These are phyloP conservation scores for Whalleya microplaca DNA, from an alignment of 2,329 filamentous ascomycete genomes.

Conservation along the genomic window DNA sequence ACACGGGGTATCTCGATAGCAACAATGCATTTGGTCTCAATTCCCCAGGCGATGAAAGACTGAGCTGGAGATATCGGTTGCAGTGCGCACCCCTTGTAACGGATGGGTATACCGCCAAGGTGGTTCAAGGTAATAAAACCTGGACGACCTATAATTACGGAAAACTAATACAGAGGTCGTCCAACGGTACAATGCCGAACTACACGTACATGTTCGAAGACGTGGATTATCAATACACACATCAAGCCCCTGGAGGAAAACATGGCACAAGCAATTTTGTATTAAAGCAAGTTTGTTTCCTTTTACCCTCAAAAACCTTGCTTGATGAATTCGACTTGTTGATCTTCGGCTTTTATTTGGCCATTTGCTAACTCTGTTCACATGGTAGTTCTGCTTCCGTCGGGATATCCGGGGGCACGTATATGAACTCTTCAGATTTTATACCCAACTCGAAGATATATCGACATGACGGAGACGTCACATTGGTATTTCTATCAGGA, in stretches of 20 bases:
- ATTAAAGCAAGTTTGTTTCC: too few relatives aligned
- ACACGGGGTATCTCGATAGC: constrained; percentile 13
- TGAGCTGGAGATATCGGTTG: constrained; percentile 6
- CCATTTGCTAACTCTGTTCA: too few relatives aligned
- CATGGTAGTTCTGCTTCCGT: too few relatives aligned
- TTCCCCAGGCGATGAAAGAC: constrained; percentile 1
- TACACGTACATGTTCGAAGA: not conserved
- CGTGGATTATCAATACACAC: constrained; percentile 2
- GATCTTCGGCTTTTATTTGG: too few relatives aligned
- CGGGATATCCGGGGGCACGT: too few relatives aligned
- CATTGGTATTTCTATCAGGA: constrained; percentile 6
- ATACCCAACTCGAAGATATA: not conserved
- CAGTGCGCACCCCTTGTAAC: constrained; percentile 15
- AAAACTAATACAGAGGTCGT: too few relatives aligned
- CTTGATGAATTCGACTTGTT: too few relatives aligned
- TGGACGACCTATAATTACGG: too few relatives aligned
- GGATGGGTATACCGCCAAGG: constrained; percentile 1
- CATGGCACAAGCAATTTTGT: too few relatives aligned
- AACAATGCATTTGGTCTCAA: constrained; percentile 12
- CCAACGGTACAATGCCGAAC: not conserved
- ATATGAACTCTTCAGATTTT: too few relatives aligned
- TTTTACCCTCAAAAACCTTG: too few relatives aligned
- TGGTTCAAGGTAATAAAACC: not conserved
- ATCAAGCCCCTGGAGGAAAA: too few relatives aligned
- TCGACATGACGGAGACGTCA: constrained; percentile 8